Percentiles rank a stretch among this genome's conserved stretches.
These are phyloP conservation scores for Cyphellophora attinorum DNA, from an alignment of 2,329 filamentous ascomycete genomes.

Conservation along the genomic window DNA sequence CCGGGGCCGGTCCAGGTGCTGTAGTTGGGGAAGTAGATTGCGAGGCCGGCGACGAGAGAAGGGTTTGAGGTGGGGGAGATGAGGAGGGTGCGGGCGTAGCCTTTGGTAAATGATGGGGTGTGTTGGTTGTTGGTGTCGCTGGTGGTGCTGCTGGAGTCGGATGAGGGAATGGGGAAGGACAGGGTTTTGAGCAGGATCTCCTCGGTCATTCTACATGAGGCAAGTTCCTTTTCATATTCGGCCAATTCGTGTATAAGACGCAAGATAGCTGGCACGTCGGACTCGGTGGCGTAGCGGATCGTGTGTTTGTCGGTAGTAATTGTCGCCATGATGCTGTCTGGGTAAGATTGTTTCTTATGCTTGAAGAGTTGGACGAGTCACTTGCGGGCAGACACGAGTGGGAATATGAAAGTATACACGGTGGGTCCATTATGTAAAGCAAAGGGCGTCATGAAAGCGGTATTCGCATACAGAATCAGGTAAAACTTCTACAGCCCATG, in stretches of 20 bases:
- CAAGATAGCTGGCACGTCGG: conserved; percentile 77
- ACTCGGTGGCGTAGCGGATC: conserved; percentile 17
- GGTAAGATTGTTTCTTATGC: no score
- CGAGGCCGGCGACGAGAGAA: conserved; percentile 58
- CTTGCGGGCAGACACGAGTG: no score
- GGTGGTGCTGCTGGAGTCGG: conserved; percentile 19
- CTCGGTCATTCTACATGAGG: conserved; percentile 68
- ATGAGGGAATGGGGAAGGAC: conserved; percentile 53
- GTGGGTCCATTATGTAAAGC: no score
- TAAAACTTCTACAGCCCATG: no score
- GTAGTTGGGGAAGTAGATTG: conserved; percentile 92
- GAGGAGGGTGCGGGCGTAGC: conserved; percentile 67
- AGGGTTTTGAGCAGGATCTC: conserved; percentile 64
- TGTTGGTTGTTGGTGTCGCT: not conserved
- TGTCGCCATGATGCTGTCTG: conserved; percentile 19
- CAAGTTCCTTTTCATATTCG: conserved; percentile 70
- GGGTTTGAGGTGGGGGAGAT: conserved; percentile 40
- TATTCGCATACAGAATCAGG: no score
- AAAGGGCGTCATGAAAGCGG: no score
- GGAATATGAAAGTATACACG: no score
- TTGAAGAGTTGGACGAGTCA: no score
- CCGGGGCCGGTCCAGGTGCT: conserved; percentile 86
- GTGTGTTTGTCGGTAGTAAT: conserved; percentile 11
- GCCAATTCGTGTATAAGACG: conserved; percentile 75
- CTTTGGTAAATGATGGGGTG: conserved; percentile 23